A percentile compares a stretch with the other conserved stretches of the same genome.
Evolutionary conservation across 2,329 filamentous ascomycete species (phyloP).

Genomic region (Decorospora gaudefroyi): DNA sequence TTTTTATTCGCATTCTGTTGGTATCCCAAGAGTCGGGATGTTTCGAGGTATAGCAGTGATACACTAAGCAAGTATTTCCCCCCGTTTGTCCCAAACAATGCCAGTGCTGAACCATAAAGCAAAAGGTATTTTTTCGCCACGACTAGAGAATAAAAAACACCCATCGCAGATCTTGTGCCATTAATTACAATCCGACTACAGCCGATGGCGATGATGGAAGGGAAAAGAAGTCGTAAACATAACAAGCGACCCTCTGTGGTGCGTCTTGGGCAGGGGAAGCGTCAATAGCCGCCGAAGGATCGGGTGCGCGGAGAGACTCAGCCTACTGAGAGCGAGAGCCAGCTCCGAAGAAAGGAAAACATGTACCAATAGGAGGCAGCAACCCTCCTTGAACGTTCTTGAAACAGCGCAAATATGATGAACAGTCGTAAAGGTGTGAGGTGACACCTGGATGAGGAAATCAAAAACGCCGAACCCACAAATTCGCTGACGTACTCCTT

Average conservation of each 20-base stretch:
- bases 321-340: conserved; percentile 23
- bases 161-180: conserved; percentile 44
- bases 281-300: conserved; percentile 10
- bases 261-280: conserved; percentile 12
- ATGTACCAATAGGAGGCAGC: conserved; percentile 35
- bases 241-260: conserved; percentile 22
- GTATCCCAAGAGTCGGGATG: conserved; percentile 25
- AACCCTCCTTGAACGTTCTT: conserved; percentile 35
- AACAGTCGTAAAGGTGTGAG: conserved; percentile 39
- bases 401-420: conserved; percentile 29
- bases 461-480: conserved; percentile 40
- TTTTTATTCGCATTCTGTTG: conserved; percentile 35
- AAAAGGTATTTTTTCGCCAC: conserved; percentile 32
- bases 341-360: conserved; percentile 34
- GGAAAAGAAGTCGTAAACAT: conserved; percentile 34
- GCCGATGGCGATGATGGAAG: conserved; percentile 34
- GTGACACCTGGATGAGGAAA: conserved; percentile 27
- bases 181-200: conserved; percentile 47
- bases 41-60: conserved; percentile 31
- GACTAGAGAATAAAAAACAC: conserved; percentile 28
- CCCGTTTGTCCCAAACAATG: conserved; percentile 28
- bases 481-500: conserved; percentile 42
- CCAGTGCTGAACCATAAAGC: conserved; percentile 32
- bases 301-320: conserved; percentile 23
- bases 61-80: conserved; percentile 23